These are phyloP conservation scores for Ensete glaucum DNA, from an alignment of 176 grass and related monocot genomes.

Conservation along the genomic window DNA sequence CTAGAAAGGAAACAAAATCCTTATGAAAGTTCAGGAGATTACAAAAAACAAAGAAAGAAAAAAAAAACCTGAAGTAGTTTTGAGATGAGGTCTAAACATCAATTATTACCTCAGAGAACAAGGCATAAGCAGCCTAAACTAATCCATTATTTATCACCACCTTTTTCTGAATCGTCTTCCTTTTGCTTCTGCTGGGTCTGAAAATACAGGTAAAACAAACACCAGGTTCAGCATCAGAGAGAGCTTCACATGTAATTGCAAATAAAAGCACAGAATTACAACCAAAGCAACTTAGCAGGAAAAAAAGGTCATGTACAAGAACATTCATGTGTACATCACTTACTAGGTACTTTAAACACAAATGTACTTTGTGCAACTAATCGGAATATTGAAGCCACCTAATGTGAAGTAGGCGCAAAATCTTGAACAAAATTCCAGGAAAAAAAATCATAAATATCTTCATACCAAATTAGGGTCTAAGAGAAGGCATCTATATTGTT, in stretches of 20 bases:
- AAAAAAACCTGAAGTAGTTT: neutral
- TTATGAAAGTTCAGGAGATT: neutral
- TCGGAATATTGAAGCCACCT: too few species aligned
- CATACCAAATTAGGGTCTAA: too few species aligned
- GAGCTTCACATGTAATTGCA: neutral
- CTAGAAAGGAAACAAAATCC: neutral
- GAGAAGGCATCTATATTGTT: too few species aligned
- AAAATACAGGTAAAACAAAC: neutral
- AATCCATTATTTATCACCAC: neutral
- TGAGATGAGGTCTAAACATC: neutral
- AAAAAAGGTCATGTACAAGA: too few species aligned
- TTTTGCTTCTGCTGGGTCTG: conserved; percentile 1
- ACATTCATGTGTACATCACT: too few species aligned
- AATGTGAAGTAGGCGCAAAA: too few species aligned
- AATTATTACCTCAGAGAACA: neutral
- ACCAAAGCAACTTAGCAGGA: neutral
- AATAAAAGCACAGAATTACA: neutral
- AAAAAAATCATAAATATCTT: too few species aligned
- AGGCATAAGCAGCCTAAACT: neutral
- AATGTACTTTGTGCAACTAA: too few species aligned
- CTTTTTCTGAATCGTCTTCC: conserved; percentile 1
- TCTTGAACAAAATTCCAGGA: too few species aligned
- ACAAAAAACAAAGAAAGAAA: too few species aligned
- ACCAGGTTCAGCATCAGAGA: neutral
- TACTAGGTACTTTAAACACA: too few species aligned